Base-by-base conservation (phyloP, 1,284 basidiomycete genomes). In the Cryptococcus sp. region DNA sequence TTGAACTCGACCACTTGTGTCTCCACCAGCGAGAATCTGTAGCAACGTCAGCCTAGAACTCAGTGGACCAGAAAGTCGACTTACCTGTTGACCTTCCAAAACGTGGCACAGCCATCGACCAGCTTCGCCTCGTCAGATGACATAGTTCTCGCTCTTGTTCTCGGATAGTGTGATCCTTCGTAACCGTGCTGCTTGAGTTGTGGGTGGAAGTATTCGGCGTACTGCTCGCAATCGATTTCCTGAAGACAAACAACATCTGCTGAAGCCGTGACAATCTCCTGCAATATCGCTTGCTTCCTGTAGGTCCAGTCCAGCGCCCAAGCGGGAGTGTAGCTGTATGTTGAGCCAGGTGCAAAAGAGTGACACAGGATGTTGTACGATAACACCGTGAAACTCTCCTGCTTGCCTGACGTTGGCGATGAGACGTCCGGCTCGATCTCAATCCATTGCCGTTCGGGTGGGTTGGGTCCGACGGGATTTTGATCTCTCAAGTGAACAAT, bases 271-370 rank as follows among this genome's bases (percentile, higher is more conserved):
- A 89, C 84, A 50, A 98, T 83, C 80, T 99, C 94, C 54, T 88
- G 85, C 67, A 97, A 74, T 66, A 99, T 93, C 59, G 91, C 82
- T 64, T 93, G 89, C 79, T 93, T 94, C 61, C 96, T 86, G 76
- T 96, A 98, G 46, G 90, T 87, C 96, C 96, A 99, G 44, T 86
- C 84, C 40, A 99, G 82, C 0, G 96, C 96, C 94, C 95, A 98
- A 5, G 88, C 85, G 1, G 96, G 95, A 0, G 95, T 98, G 80
- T 99, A 99, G 11, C 93, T 93, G 78, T 99, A 99, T 79, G 97
- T 82, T 64, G 87, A 84, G 69, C 89, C 86, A 23, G 95, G 95
- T 17, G 96, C 96, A 72, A 87, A 90, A 73, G 87, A 86, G 72
- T 95, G 91, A 78, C 92, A 96, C 15, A 99, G 86, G 64, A 98